Base-by-base conservation (phyloP, 2,329 filamentous ascomycete genomes). In the Pseudopyrenochaeta lycopersici region DNA sequence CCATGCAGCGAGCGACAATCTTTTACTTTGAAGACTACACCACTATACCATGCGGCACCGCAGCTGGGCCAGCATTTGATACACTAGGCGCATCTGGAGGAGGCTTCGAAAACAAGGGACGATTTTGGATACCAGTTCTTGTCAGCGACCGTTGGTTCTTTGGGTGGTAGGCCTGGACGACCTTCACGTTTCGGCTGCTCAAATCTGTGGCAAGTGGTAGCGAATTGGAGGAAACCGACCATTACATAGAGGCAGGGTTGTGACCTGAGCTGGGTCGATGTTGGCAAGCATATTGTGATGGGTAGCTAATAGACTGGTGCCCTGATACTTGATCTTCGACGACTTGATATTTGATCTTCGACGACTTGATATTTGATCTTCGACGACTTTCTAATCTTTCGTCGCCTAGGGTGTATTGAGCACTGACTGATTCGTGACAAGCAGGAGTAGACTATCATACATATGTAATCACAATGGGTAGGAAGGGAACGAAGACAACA, bases 41-140 rank as follows among this genome's bases (percentile, higher is more conserved):
- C 3, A 46, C 33, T 39, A 46, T 46, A 46, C 33, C 44, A 39
- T n/a, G 15, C 33, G 33, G 32, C 44, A 36, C 23, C 32, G 20
- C 20, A 23, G 10, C 7, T 20, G 31, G 35, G 32, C 53, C 53
- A 49, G 49, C 54, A 58, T 49, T 23, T 56, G 31, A 29, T 49
- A 39, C 36, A 45, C 46, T 52, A 54, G 46, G 58, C 52, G 54
- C 52, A 50, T 51, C 52, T 51, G 48, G 32, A n/a, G 40, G 33
- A 31, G 17, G 10, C n/a, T 33, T 17, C 23, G 45, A 39, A 49
- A 17, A n/a, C 6, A 30, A 29, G 23, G 4, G 3, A 21, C 17
- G 47, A 31, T 36, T 30, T 44, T 51, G 52, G 46, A 50, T 47
- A 42, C 32, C 29, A 12, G 36, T 42, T 18, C 14, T 46, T 44